These are phyloP conservation scores for Mortierella claussenii DNA, from an alignment of 192 early-diverging fungal species.

Conservation along the genomic window DNA sequence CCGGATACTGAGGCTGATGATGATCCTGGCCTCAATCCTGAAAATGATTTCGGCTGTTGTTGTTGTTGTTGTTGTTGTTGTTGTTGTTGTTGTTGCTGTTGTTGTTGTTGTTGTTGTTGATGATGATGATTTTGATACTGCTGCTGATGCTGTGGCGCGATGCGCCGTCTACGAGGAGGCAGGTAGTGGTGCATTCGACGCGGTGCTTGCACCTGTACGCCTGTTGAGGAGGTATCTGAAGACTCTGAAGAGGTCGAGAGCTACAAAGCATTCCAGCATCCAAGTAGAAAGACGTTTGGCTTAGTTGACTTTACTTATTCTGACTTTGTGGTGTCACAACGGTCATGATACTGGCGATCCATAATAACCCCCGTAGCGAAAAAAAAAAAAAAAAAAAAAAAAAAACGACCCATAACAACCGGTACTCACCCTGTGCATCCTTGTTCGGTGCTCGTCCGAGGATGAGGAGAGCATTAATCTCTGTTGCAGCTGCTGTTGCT, in stretches of 20 bases:
- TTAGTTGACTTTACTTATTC: too few species aligned
- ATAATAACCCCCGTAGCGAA: not conserved
- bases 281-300: too few species aligned
- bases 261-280: too few species aligned
- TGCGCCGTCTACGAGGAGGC: too few species aligned
- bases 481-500: conserved; percentile 1
- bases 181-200: too few species aligned
- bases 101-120: not conserved
- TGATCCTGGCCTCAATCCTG: not conserved
- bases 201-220: too few species aligned
- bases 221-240: too few species aligned
- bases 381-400: conserved; percentile 2
- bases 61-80: not conserved
- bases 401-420: not conserved
- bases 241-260: too few species aligned
- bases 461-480: not conserved
- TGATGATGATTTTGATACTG: not conserved
- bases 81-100: conserved; percentile 6
- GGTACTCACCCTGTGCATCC: conserved; percentile 6
- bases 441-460: not conserved
- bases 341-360: not conserved
- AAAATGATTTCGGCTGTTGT: not conserved
- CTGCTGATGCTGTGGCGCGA: not conserved
- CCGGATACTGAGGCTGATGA: conserved; percentile 11
- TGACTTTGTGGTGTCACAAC: too few species aligned